Conservation (phyloP, 2,329 filamentous ascomycete genomes). For the Aspergillus sp. region DNA sequence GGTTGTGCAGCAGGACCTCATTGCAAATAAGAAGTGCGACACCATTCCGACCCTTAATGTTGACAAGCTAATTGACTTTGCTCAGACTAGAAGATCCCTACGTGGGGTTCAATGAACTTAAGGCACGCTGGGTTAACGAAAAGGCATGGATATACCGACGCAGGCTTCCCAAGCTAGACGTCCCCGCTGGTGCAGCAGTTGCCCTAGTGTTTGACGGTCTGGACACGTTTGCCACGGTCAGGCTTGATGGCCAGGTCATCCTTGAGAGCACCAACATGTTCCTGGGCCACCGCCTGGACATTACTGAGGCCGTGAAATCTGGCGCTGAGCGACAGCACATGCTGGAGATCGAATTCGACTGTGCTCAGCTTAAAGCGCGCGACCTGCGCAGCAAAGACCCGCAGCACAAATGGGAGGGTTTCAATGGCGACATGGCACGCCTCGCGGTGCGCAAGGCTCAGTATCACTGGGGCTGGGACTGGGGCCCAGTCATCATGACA, state of each 20-base stretch:
- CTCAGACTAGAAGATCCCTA: slow-evolving; percentile 59
- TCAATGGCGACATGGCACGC: slow-evolving; percentile 46
- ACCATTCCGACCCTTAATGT: accelerated
- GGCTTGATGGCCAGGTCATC: slow-evolving; percentile 66
- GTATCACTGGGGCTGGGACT: slow-evolving; percentile 72
- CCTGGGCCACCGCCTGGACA: slow-evolving; percentile 66
- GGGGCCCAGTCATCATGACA: slow-evolving; percentile 64
- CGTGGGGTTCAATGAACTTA: slow-evolving; percentile 71
- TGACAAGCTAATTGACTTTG: no score
- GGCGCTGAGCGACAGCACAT: slow-evolving; percentile 38
- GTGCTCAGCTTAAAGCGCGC: slow-evolving; percentile 45
- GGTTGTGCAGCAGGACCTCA: slow-evolving; percentile 43
- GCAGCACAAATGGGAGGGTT: slow-evolving; percentile 47
- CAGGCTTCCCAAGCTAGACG: slow-evolving; percentile 49
- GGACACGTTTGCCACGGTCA: slow-evolving; percentile 74
- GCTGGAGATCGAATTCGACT: slow-evolving; percentile 52
- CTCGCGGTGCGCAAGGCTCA: slow-evolving; percentile 63
- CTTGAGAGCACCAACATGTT: slow-evolving; percentile 80
- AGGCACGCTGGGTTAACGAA: slow-evolving; percentile 75
- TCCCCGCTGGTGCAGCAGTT: slow-evolving; percentile 49
- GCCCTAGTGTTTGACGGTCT: slow-evolving; percentile 74
- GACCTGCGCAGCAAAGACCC: slow-evolving; percentile 44
- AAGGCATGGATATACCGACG: slow-evolving; percentile 69
- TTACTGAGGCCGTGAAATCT: slow-evolving; percentile 52
- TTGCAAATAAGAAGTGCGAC: slow-evolving; percentile 37